phyloP scores from a whole-genome alignment of 2,329 filamentous ascomycete genomes.

The Neobulgaria alba region DNA sequence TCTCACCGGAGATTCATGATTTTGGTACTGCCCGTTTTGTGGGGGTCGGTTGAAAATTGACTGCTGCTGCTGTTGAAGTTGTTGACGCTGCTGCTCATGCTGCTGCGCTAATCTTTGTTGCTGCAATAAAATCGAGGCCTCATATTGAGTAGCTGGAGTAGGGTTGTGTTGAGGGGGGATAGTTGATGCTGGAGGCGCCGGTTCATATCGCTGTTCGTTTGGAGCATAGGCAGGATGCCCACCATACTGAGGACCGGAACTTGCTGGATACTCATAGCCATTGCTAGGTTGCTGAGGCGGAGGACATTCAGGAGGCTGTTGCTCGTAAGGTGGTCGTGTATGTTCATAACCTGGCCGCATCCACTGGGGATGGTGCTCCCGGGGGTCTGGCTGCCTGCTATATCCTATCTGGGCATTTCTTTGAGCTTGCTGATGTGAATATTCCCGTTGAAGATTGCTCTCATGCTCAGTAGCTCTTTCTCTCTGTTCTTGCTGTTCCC shows the following conservation, averaged over 20 bases:
- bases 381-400: constrained; percentile 21
- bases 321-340: constrained; percentile 13
- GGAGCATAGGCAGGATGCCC: constrained; percentile 21
- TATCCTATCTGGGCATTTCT: constrained; percentile 16
- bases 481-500: constrained; percentile 26
- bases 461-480: constrained; percentile 35
- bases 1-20: constrained; percentile 37
- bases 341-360: constrained; percentile 22
- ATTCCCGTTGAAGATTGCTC: constrained; percentile 14
- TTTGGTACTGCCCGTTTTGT: constrained; percentile 34
- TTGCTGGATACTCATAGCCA: constrained; percentile 21
- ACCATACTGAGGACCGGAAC: constrained; percentile 20
- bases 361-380: constrained; percentile 23
- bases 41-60: constrained; percentile 30
- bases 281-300: constrained; percentile 13
- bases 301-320: constrained; percentile 8
- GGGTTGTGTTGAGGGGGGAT: constrained; percentile 28
- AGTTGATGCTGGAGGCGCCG: constrained; percentile 29
- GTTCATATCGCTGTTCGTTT: constrained; percentile 24
- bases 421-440: constrained; percentile 22
- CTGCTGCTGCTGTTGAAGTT: constrained; percentile 30
- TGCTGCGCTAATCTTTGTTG: constrained; percentile 29
- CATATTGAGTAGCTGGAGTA: constrained; percentile 27
- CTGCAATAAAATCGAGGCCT: constrained; percentile 20
- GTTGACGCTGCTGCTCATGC: constrained; percentile 31